Conservation (phyloP, 306 rosid genomes). For the Cicer bijugum region DNA sequence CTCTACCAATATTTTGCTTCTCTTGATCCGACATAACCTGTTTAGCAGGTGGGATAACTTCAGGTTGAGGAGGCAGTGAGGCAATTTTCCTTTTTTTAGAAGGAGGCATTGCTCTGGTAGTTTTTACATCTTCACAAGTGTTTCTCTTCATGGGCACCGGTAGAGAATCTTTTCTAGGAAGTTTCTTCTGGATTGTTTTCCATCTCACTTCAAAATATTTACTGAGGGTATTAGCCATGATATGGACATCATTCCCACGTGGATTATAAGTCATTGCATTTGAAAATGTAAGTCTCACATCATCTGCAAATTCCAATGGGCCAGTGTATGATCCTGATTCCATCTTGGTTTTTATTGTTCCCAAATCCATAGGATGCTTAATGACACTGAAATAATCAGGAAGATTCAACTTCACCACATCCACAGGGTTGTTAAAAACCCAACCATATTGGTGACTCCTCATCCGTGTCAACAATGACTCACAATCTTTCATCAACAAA, state of each 20-base stretch:
- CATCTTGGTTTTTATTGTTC: slow-evolving; percentile 67
- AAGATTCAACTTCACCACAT: slow-evolving; percentile 66
- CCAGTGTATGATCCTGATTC: slow-evolving; percentile 56
- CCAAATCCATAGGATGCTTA: slow-evolving; percentile 86
- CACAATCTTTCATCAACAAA: slow-evolving; percentile 76
- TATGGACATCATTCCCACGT: slow-evolving; percentile 57
- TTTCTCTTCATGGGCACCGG: slow-evolving; percentile 48
- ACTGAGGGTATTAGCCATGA: slow-evolving; percentile 67
- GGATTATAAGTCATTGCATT: slow-evolving; percentile 86
- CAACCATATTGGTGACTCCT: slow-evolving; percentile 60
- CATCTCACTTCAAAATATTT: slow-evolving; percentile 73
- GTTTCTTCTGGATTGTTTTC: slow-evolving; percentile 75
- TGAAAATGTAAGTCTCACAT: slow-evolving; percentile 70
- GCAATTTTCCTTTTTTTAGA: slow-evolving; percentile 63
- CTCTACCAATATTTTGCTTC: slow-evolving; percentile 55
- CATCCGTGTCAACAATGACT: slow-evolving; percentile 59
- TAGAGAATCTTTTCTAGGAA: slow-evolving; percentile 52
- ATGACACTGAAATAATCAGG: slow-evolving; percentile 71
- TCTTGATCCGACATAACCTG: slow-evolving; percentile 62
- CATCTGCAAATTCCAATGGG: slow-evolving; percentile 63
- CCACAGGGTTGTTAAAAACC: slow-evolving; percentile 77
- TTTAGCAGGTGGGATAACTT: slow-evolving; percentile 57
- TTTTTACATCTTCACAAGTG: slow-evolving; percentile 46
- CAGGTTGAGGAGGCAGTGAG: slow-evolving; percentile 49
- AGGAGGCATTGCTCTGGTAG: slow-evolving; percentile 51